Evolutionary conservation across 202 grass and related monocot genomes (phyloP).

Genomic region (Alloteropsis angusta): DNA sequence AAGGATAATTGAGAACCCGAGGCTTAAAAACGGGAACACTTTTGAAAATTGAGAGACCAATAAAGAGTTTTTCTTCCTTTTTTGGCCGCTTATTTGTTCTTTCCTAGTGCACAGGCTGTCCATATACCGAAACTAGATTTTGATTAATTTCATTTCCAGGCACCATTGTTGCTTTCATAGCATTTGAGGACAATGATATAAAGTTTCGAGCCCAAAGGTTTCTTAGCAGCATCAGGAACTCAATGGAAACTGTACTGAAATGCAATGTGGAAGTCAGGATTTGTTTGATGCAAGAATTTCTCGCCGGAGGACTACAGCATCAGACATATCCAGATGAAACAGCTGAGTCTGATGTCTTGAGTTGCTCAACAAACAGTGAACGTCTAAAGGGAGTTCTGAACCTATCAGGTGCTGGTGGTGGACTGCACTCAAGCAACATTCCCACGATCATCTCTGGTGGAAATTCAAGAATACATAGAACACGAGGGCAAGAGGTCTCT

Average conservation of each 20-base stretch:
- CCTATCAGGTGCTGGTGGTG: conserved; percentile 24
- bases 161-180: conserved; percentile 57
- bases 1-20: background rate
- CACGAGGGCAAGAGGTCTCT: conserved; percentile 27
- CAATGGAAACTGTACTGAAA: conserved; percentile 74
- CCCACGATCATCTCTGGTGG: conserved; percentile 9
- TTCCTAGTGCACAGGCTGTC: conserved; percentile 1
- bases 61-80: background rate
- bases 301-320: conserved; percentile 26
- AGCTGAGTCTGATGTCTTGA: conserved; percentile 41
- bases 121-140: background rate
- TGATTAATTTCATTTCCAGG: conserved; percentile 36
- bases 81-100: background rate
- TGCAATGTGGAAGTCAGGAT: conserved; percentile 68
- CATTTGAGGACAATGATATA: conserved; percentile 62
- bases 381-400: conserved; percentile 28
- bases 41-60: background rate
- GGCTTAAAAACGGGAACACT: background rate
- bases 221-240: conserved; percentile 86
- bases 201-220: conserved; percentile 87
- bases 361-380: conserved; percentile 40
- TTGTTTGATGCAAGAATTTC: conserved; percentile 41
- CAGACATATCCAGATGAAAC: conserved; percentile 17
- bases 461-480: conserved; percentile 23
- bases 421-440: conserved; percentile 4